Evolutionary conservation across 2,329 filamentous ascomycete genomes (phyloP).

Genomic region (Trichocomaceae sp.): DNA sequence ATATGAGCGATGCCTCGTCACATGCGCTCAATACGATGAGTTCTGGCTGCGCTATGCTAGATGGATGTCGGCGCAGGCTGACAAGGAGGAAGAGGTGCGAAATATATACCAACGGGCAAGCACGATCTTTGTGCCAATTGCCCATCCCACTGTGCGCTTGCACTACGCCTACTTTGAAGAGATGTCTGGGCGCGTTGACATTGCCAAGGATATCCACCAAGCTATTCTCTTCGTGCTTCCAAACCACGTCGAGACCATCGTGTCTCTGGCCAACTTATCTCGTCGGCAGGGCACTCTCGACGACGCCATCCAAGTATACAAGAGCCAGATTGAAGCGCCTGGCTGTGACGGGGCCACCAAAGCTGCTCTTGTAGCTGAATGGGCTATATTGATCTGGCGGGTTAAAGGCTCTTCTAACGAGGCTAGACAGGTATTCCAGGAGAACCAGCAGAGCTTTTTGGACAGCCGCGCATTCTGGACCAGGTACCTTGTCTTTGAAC

Average conservation of each 20-base stretch:
- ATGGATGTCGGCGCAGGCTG: constrained; percentile 79
- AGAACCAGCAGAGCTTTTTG: constrained; percentile 75
- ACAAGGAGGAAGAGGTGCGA: constrained; percentile 81
- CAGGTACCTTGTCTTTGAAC: constrained; percentile 81
- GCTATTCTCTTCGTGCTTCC: constrained; percentile 71
- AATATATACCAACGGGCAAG: constrained; percentile 87
- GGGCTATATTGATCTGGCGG: constrained; percentile 82
- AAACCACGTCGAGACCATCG: constrained; percentile 77
- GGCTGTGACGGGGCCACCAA: constrained; percentile 71
- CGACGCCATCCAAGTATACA: constrained; percentile 75
- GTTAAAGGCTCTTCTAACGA: constrained; percentile 73
- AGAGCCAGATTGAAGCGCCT: constrained; percentile 68
- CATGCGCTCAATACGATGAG: constrained; percentile 90
- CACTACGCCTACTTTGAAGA: constrained; percentile 96
- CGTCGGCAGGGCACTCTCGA: constrained; percentile 78
- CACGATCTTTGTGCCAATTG: constrained; percentile 79
- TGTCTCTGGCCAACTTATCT: constrained; percentile 79
- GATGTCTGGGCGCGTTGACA: constrained; percentile 65
- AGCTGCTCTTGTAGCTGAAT: constrained; percentile 79
- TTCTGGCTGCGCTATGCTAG: constrained; percentile 97
- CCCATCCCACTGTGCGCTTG: constrained; percentile 72
- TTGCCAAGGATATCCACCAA: constrained; percentile 78
- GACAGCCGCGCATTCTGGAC: constrained; percentile 87
- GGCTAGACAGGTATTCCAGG: constrained; percentile 74
- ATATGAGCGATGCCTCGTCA: constrained; percentile 89